Percentiles rank a stretch among this genome's conserved stretches.
These are phyloP conservation scores for Beauveria sp. DNA, from an alignment of 2,329 filamentous ascomycete genomes.

Conservation along the genomic window DNA sequence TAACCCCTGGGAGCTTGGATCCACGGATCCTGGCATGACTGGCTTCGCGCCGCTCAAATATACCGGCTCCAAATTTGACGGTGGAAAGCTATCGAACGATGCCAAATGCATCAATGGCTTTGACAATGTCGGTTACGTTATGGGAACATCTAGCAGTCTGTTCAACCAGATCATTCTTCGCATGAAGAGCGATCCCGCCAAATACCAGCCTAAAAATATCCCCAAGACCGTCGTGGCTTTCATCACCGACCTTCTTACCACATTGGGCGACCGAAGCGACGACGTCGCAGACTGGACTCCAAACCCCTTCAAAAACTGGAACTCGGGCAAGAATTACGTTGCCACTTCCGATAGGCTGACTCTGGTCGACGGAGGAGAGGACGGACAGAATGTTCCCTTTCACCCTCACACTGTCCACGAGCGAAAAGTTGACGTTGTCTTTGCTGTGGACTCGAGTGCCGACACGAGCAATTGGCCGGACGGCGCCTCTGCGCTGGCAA, in stretches of 20 bases:
- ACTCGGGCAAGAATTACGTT: slow-evolving; percentile 35
- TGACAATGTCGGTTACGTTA: slow-evolving; percentile 71
- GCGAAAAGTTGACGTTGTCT: slow-evolving; percentile 52
- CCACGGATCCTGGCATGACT: slow-evolving; percentile 50
- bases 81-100: slow-evolving; percentile 38
- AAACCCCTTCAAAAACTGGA: slow-evolving; percentile 52
- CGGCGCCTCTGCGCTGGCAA: slow-evolving; percentile 49
- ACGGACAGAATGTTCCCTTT: slow-evolving; percentile 72
- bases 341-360: slow-evolving; percentile 48
- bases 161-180: slow-evolving; percentile 70
- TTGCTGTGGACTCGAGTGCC: slow-evolving; percentile 57
- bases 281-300: slow-evolving; percentile 67
- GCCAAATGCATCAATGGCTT: slow-evolving; percentile 53
- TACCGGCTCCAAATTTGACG: slow-evolving; percentile 50
- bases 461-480: slow-evolving; percentile 56
- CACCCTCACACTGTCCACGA: slow-evolving; percentile 49
- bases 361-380: slow-evolving; percentile 74
- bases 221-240: slow-evolving; percentile 35
- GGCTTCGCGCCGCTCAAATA: slow-evolving; percentile 55
- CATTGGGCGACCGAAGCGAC: slow-evolving; percentile 53
- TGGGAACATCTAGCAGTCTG: slow-evolving; percentile 74
- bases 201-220: slow-evolving; percentile 43
- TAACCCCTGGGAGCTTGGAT: slow-evolving; percentile 58
- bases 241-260: slow-evolving; percentile 41
- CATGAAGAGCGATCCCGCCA: slow-evolving; percentile 43